These are phyloP conservation scores for Ramaria sp. DNA, from an alignment of 768 basidiomycete genomes.

Conservation along the genomic window DNA sequence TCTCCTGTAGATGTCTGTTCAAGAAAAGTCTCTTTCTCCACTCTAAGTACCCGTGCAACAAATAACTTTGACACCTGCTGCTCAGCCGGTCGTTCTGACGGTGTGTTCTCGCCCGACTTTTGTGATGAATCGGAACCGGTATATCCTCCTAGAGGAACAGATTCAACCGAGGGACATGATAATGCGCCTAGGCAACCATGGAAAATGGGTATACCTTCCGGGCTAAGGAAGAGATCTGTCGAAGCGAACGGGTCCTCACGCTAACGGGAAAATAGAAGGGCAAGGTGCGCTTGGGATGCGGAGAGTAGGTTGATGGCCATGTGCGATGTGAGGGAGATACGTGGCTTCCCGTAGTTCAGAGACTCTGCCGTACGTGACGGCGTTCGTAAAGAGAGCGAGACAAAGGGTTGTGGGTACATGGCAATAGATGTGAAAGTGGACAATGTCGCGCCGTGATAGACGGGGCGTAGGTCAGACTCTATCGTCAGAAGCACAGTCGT, in stretches of 20 bases:
- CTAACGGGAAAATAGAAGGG: slow-evolving; percentile 62
- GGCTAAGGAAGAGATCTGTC: slow-evolving; percentile 30
- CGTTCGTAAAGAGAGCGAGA: slow-evolving; percentile 81
- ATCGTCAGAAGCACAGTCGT: slow-evolving; percentile 46
- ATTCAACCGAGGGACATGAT: slow-evolving; percentile 56
- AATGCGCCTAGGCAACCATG: slow-evolving; percentile 56
- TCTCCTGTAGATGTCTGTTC: slow-evolving; percentile 13
- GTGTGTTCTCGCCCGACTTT: slow-evolving; percentile 7
- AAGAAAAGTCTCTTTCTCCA: slow-evolving; percentile 31
- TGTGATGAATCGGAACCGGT: slow-evolving; percentile 18
- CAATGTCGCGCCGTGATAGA: slow-evolving; percentile 83
- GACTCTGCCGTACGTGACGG: slow-evolving; percentile 80
- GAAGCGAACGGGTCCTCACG: slow-evolving; percentile 15
- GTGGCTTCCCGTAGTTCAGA: slow-evolving; percentile 19
- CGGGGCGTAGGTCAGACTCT: background rate
- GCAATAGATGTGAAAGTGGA: slow-evolving; percentile 91
- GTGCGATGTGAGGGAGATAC: slow-evolving; percentile 25
- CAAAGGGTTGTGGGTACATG: slow-evolving; percentile 77
- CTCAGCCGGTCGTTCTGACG: background rate
- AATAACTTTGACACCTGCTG: slow-evolving; percentile 54
- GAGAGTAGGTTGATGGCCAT: slow-evolving; percentile 80
- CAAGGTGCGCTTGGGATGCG: slow-evolving; percentile 48
- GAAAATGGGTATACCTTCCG: slow-evolving; percentile 51
- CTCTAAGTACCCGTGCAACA: slow-evolving; percentile 64
- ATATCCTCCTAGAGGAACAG: slow-evolving; percentile 49